A percentile compares a stretch with the other conserved stretches of the same genome.
phyloP scores from a whole-genome alignment of 1,139 yeast species.

The Waltiozyma sp. region DNA sequence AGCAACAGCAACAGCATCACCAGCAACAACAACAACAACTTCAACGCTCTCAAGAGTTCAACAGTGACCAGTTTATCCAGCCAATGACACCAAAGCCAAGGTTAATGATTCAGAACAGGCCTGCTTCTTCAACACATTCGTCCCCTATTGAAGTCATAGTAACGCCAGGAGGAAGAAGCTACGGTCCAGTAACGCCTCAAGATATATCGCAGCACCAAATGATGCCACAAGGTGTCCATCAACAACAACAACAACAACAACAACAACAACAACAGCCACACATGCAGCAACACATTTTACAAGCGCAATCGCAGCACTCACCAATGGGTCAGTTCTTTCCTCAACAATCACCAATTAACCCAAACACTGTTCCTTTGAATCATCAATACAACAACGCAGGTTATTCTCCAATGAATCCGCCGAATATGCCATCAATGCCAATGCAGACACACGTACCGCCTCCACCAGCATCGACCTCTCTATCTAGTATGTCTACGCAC shows the following conservation, averaged over 20 bases:
- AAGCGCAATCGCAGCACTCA: neutral
- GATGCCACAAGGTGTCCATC: slow-evolving; percentile 1
- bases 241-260: neutral
- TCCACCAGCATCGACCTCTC: too few relatives aligned
- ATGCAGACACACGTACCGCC: neutral
- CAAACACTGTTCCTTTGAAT: neutral
- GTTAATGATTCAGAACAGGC: slow-evolving; percentile 25
- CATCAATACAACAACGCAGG: neutral
- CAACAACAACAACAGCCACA: neutral
- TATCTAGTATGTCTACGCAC: too few relatives aligned
- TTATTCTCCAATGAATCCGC: neutral
- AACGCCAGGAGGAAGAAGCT: slow-evolving; percentile 8
- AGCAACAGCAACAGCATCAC: slow-evolving; percentile 2
- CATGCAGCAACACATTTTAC: neutral
- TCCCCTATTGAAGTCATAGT: slow-evolving; percentile 2
- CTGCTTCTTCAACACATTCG: slow-evolving; percentile 2
- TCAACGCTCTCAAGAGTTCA: neutral
- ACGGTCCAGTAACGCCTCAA: neutral
- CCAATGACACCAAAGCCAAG: slow-evolving; percentile 9
- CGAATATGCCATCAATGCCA: neutral
- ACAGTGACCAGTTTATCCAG: neutral
- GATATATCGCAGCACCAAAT: slow-evolving; percentile 1
- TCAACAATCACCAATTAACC: neutral
- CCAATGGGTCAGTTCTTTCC: neutral
- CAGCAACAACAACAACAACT: slow-evolving; percentile 4